Evolutionary conservation across 306 rosid species (phyloP), one percentile per base, ranked within the genome.

Genomic region (Medicago arabica): DNA sequence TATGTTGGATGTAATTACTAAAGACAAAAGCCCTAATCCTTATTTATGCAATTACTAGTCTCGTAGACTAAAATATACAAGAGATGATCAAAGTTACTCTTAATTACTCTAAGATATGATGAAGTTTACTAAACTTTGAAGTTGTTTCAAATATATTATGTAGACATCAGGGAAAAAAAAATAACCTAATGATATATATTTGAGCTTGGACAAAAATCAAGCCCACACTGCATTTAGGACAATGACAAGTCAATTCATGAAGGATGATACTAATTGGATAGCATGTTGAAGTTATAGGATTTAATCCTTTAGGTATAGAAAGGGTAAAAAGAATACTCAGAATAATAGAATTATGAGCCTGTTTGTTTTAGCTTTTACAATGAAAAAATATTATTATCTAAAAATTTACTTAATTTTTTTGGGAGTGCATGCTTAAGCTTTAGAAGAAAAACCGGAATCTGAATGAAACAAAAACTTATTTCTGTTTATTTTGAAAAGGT

Each of bases 251-350:
- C 47, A 34, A 62, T 18, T 36, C 46, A 15, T 6, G 13, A 63
- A 63, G 47, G 46, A 36, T 36, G 69, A 63, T 36, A 63, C 69
- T 63, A 14, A 18, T 14, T 60, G 34, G 17, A 59, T 23, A 59
- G 36, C 9, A 23, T 15, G 44, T 31, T 14, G 43, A 8, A 14
- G 44, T 34, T 61, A 61, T 61, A 34, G 67, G 19, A 31, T 34
- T 61, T 34, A 28, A 21, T 61, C 19, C 43, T 61, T 15, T 61
- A 1, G 67, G 46, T 61, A 36, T 34, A 8, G 40, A 31, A 17
- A 14, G 13, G 69, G 47, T 12, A 16, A 38, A 63, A 15, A 14
- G 8, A 34, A 15, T 21, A 63, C 46, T 38, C 23, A 3, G 23
- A 34, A 34, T 63, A n/a, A 5, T 16, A 63, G 12, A 62, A n/a